Evolutionary conservation across 2,329 filamentous ascomycete genomes (phyloP), one percentile per base, ranked within the genome.

Genomic region (Colletotrichum ledebouriae): DNA sequence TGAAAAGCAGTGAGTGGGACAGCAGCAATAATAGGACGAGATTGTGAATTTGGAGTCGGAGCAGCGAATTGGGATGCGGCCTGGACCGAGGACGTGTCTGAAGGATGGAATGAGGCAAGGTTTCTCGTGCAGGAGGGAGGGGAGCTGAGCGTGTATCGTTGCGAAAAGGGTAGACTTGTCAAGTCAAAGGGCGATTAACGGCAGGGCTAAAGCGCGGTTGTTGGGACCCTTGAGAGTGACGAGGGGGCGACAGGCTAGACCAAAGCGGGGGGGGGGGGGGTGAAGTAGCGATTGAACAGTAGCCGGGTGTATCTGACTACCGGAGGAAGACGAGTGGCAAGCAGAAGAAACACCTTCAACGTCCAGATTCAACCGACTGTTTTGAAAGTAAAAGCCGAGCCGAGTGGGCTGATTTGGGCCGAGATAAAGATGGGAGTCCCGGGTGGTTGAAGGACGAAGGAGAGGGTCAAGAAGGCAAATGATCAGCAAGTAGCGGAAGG

Each of bases 11-110:
- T 44, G 63, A 53, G 33, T 6, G 41, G 49, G 55, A 37, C 49
- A 65, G 55, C 61, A 49, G 42, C 55, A 65, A 65, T 59, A 61
- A 68, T 68, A 65, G 65, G 65, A 65, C 65, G 65, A 59, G 61
- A 12, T 39, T 50, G 60, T 29, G n/a, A 29, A 17, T 29, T 53
- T 22, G 59, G 46, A 34, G 22, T 41, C 29, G 46, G 55, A 33
- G 47, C 37, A 60, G 25, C 50, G 49, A 62, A 37, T 49, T 41
- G 47, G 61, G 55, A 65, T 53, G 29, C 61, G 47, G 65, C 55
- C 65, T 59, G 34, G 61, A 59, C 55, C 55, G 41, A 17, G 55
- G 47, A 37, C 55, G 55, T 68, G 53, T 56, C 65, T 68, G 42
- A 47, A 53, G 55, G 61, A 59, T 59, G 62, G 65, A 59, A 65